These are phyloP conservation scores for Lactarius hengduanensis DNA, from an alignment of 768 basidiomycete genomes.

Conservation along the genomic window DNA sequence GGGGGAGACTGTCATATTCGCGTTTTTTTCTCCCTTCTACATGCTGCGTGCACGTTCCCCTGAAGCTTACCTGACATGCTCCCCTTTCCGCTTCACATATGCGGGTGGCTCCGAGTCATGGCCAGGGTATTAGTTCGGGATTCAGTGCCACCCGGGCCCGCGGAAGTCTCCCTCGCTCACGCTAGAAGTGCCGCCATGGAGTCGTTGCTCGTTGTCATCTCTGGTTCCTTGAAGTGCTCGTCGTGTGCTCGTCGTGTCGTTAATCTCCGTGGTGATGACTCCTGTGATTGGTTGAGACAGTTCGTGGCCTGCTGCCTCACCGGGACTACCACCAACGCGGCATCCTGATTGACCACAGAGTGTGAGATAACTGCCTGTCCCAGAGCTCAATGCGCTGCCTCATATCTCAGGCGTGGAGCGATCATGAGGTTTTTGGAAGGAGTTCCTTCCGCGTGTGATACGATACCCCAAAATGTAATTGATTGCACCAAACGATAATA, in stretches of 20 bases:
- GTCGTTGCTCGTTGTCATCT: background rate
- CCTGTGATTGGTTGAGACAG: background rate
- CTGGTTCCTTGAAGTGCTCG: background rate
- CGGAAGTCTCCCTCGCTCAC: background rate
- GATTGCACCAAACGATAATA: background rate
- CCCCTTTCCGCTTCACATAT: background rate
- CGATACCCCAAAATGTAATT: background rate
- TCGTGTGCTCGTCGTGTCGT: background rate
- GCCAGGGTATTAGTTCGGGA: background rate
- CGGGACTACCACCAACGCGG: background rate
- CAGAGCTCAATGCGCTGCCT: background rate
- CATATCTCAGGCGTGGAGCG: background rate
- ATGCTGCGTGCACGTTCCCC: background rate
- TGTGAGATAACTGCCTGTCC: background rate
- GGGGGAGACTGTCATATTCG: too few relatives aligned
- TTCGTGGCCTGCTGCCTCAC: background rate
- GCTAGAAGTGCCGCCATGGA: background rate
- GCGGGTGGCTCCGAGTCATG: background rate
- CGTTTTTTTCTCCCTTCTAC: background rate
- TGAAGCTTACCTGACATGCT: background rate
- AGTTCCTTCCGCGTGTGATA: background rate
- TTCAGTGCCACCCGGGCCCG: background rate
- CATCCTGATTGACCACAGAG: too few relatives aligned
- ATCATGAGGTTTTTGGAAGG: background rate
- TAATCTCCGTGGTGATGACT: background rate